Evolutionary conservation across 169 alveolate genomes (phyloP).

Genomic region (Plasmodium chabaudi): DNA sequence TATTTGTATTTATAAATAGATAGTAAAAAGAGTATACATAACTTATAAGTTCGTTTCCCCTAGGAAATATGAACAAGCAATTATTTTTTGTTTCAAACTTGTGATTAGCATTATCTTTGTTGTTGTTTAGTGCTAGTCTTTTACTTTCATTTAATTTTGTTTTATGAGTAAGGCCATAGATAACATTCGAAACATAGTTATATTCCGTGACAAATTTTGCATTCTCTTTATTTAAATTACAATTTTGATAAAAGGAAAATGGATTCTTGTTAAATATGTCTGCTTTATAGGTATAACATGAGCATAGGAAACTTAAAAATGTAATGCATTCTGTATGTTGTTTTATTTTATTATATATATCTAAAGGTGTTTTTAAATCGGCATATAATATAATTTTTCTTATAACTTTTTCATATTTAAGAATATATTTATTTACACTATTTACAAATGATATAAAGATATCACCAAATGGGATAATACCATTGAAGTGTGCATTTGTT

Average conservation of each 20-base stretch:
- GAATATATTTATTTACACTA: constrained; percentile 22
- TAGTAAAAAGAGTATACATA: constrained; percentile 32
- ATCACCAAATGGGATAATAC: constrained; percentile 23
- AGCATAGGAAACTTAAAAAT: constrained; percentile 33
- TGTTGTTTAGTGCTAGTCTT: no score
- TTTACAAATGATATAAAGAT: constrained; percentile 19
- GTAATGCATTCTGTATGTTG: constrained; percentile 36
- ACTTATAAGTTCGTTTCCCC: constrained; percentile 55
- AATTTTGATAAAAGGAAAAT: constrained; percentile 4
- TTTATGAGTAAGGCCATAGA: constrained; percentile 35
- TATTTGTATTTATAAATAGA: constrained; percentile 15
- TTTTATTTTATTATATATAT: constrained; percentile 31
- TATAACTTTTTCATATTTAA: constrained; percentile 9
- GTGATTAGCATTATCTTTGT: background rate
- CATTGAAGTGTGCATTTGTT: background rate
- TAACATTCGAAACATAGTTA: constrained; percentile 26
- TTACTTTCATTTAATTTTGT: background rate
- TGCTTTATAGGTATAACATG: constrained; percentile 6
- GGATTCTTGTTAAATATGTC: constrained; percentile 16
- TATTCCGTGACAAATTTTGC: constrained; percentile 13
- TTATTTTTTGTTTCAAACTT: background rate
- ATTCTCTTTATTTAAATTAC: background rate
- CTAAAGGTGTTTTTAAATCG: constrained; percentile 20
- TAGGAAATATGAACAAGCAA: constrained; percentile 32
- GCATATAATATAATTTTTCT: constrained; percentile 15